Evolutionary conservation across 179 eudicot genomes (phyloP).

Genomic region (Beta macrorhiza): DNA sequence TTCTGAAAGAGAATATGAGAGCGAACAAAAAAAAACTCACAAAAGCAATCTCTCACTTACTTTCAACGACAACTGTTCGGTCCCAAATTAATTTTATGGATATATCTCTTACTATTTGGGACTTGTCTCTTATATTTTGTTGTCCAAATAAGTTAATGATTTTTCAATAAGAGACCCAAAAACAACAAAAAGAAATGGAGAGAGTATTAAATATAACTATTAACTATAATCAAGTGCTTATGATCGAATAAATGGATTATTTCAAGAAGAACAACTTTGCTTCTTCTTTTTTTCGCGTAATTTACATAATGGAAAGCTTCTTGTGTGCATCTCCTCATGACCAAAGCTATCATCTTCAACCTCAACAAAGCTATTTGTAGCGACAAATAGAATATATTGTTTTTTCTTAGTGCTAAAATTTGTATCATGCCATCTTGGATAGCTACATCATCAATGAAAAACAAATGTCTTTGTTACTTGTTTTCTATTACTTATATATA

Average conservation of each 20-base stretch:
- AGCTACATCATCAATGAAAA: neutral
- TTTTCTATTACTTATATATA: neutral
- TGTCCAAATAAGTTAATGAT: too few species aligned
- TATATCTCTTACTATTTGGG: too few species aligned
- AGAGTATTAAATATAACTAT: neutral
- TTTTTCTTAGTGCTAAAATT: neutral
- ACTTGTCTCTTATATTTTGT: too few species aligned
- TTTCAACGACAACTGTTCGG: too few species aligned
- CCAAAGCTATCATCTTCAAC: conserved; percentile 6
- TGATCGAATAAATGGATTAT: neutral
- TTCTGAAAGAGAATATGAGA: too few species aligned
- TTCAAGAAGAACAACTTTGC: conserved; percentile 9
- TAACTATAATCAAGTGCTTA: neutral
- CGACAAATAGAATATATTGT: conserved; percentile 11
- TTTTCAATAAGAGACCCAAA: too few species aligned
- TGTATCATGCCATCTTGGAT: neutral
- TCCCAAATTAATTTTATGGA: too few species aligned
- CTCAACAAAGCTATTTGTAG: neutral
- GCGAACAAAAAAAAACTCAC: too few species aligned
- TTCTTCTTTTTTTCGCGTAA: conserved; percentile 17
- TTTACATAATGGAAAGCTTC: neutral
- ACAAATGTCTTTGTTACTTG: neutral
- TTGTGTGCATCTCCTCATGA: conserved; percentile 9
- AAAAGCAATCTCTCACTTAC: too few species aligned
- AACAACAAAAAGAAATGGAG: too few species aligned